phyloP scores from a whole-genome alignment of 2,329 filamentous ascomycete species.

The Monosporascus sp. region DNA sequence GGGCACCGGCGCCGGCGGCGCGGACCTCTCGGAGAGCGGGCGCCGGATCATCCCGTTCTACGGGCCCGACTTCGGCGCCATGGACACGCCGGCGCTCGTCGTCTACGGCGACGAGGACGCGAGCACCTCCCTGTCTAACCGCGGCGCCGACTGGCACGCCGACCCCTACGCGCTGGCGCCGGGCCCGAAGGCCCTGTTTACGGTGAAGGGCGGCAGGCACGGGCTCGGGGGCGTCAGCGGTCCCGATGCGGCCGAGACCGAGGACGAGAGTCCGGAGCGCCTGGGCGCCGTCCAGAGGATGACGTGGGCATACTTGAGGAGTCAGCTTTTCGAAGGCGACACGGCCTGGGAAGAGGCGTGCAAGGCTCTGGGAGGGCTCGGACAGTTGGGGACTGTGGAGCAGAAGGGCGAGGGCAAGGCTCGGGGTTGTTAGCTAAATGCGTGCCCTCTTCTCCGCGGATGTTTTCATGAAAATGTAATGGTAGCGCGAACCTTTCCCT shows the following conservation, averaged over 20 bases:
- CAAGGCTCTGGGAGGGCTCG: conserved; percentile 20
- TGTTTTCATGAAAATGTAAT: too few relatives aligned
- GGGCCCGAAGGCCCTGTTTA: conserved; percentile 31
- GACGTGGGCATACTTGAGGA: conserved; percentile 33
- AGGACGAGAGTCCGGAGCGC: conserved; percentile 30
- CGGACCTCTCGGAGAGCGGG: conserved; percentile 24
- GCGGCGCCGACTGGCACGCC: conserved; percentile 34
- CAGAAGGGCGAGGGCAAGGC: conserved; percentile 16
- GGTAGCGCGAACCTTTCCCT: too few relatives aligned
- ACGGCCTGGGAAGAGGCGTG: conserved; percentile 25
- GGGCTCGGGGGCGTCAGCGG: conserved; percentile 34
- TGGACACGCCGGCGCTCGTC: conserved; percentile 31
- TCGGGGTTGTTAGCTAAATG: too few relatives aligned
- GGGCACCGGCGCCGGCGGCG: conserved; percentile 25
- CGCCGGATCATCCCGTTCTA: conserved; percentile 27
- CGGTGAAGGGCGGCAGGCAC: conserved; percentile 29
- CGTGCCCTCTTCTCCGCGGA: too few relatives aligned
- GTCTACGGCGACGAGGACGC: conserved; percentile 34
- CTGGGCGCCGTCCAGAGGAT: conserved; percentile 30
- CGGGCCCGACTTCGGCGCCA: conserved; percentile 26
- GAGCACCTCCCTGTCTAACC: conserved; percentile 25
- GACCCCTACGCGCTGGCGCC: conserved; percentile 29
- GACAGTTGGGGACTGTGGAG: conserved; percentile 23
- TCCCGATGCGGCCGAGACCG: conserved; percentile 30
- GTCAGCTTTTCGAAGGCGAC: conserved; percentile 30